phyloP scores from a whole-genome alignment of 2,329 filamentous ascomycete species.

The Phialemoniopsis sp. region DNA sequence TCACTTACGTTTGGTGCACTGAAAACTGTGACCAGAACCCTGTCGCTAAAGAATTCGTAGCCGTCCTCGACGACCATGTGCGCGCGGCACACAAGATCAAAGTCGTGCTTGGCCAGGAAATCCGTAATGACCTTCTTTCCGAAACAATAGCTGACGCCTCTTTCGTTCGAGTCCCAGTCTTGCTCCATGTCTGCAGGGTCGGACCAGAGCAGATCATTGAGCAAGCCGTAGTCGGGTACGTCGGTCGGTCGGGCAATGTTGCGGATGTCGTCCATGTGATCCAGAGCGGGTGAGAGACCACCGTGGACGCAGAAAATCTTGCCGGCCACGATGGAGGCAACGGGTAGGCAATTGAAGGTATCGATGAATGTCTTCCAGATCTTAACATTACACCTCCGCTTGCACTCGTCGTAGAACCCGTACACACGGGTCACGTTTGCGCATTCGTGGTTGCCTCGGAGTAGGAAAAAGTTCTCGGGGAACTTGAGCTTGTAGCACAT shows the following conservation, averaged over 20 bases:
- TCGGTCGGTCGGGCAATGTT: slow-evolving; percentile 94
- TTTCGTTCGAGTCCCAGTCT: slow-evolving; percentile 96
- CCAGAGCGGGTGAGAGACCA: slow-evolving; percentile 84
- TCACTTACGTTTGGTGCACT: slow-evolving; percentile 88
- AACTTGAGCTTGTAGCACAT: slow-evolving; percentile 97
- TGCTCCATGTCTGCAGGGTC: slow-evolving; percentile 97
- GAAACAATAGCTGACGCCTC: slow-evolving; percentile 97
- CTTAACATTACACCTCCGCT: slow-evolving; percentile 92
- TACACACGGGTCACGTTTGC: slow-evolving; percentile 95
- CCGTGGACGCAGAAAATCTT: slow-evolving; percentile 99
- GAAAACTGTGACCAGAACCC: slow-evolving; percentile 93
- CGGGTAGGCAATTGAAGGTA: slow-evolving; percentile 92
- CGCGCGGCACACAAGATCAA: slow-evolving; percentile 92
- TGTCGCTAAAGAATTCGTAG: slow-evolving; percentile 97
- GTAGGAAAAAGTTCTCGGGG: slow-evolving; percentile 93
- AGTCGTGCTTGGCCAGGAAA: slow-evolving; percentile 90
- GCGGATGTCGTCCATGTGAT: slow-evolving; percentile 97
- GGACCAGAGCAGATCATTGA: slow-evolving; percentile 96
- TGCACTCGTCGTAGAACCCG: slow-evolving; percentile 98
- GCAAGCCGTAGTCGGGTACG: slow-evolving; percentile 90
- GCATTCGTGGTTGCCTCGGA: slow-evolving; percentile 94
- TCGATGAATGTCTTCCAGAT: slow-evolving; percentile 98
- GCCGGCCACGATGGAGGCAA: slow-evolving; percentile 91
- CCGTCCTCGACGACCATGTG: slow-evolving; percentile 99
- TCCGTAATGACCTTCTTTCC: slow-evolving; percentile 98